A percentile compares a stretch with the other conserved stretches of the same genome.
Conservation (phyloP, 2,329 filamentous ascomycete genomes). For the Aspergillus hortae region DNA sequence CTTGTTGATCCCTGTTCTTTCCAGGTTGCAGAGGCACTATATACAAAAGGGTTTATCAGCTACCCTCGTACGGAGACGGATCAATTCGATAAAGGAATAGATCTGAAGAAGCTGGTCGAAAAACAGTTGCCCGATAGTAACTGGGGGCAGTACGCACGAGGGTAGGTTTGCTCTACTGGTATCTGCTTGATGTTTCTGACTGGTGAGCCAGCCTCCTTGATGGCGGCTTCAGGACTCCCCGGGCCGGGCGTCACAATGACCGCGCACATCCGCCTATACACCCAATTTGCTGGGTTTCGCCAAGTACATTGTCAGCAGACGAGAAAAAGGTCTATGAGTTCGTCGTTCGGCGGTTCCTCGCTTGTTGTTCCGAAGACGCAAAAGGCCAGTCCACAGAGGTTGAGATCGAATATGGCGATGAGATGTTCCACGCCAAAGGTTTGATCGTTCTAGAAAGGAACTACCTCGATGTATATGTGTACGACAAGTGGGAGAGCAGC, state of each 20-base stretch:
- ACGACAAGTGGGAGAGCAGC: conserved; percentile 93
- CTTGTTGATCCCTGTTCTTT: conserved; percentile 2
- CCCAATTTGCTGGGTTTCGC: conserved; percentile 78
- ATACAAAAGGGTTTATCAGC: conserved; percentile 93
- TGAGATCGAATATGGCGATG: conserved; percentile 77
- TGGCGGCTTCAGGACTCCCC: conserved; percentile 75
- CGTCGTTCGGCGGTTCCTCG: conserved; percentile 83
- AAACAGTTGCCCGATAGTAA: conserved; percentile 73
- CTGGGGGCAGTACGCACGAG: conserved; percentile 80
- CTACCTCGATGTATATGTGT: conserved; percentile 92
- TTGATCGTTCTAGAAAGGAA: conserved; percentile 83
- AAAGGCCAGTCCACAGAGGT: conserved; percentile 81
- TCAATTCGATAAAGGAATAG: conserved; percentile 86
- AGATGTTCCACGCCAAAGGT: conserved; percentile 77
- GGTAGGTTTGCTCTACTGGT: conserved; percentile 27
- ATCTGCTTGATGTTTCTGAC: conserved; percentile 5
- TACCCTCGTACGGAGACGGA: conserved; percentile 98
- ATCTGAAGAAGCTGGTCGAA: conserved; percentile 72
- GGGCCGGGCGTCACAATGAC: conserved; percentile 84
- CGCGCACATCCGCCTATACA: conserved; percentile 97
- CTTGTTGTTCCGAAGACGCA: conserved; percentile 93
- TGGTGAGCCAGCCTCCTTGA: conserved; percentile 54
- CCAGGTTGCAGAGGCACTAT: conserved; percentile 72
- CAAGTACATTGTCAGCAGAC: conserved; percentile 56
- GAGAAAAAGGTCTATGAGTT: conserved; percentile 88